Evolutionary conservation across 108 stramenopile species (phyloP).

Genomic region (Stephanodiscus minutulus): DNA sequence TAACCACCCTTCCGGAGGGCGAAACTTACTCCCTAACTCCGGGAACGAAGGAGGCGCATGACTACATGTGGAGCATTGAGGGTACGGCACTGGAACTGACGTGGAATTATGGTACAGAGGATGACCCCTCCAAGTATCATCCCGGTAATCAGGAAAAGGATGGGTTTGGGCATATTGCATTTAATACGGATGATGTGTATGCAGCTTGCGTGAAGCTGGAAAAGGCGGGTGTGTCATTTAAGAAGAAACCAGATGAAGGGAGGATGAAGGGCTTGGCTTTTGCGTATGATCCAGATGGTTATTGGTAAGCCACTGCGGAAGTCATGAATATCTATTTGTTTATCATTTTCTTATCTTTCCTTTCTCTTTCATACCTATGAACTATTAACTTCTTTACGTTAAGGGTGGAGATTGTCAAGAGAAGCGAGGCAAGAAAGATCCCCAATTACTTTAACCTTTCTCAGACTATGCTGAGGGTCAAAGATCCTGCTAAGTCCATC

Average conservation of each 20-base stretch:
- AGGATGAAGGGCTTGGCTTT: conserved; percentile 92
- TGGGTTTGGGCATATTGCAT: conserved; percentile 86
- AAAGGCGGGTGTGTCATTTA: conserved; percentile 80
- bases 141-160: conserved; percentile 88
- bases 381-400: background rate
- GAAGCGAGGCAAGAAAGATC: conserved; percentile 49
- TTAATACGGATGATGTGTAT: conserved; percentile 87
- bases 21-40: conserved; percentile 62
- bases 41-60: conserved; percentile 82
- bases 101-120: conserved; percentile 91
- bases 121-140: conserved; percentile 68
- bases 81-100: conserved; percentile 89
- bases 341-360: background rate
- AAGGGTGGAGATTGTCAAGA: conserved; percentile 74
- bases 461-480: conserved; percentile 97
- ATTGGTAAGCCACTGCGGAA: conserved; percentile 58
- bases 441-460: conserved; percentile 80
- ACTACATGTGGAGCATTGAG: conserved; percentile 85
- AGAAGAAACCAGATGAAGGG: conserved; percentile 96
- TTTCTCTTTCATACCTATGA: background rate
- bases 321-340: background rate
- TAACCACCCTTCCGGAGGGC: conserved; percentile 66
- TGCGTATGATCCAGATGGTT: conserved; percentile 89
- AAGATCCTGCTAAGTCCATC: conserved; percentile 87
- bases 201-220: conserved; percentile 78